Evolutionary conservation across 2,329 filamentous ascomycete species (phyloP), one percentile per base, ranked within the genome.

Genomic region (Colletotrichum tanaceti): DNA sequence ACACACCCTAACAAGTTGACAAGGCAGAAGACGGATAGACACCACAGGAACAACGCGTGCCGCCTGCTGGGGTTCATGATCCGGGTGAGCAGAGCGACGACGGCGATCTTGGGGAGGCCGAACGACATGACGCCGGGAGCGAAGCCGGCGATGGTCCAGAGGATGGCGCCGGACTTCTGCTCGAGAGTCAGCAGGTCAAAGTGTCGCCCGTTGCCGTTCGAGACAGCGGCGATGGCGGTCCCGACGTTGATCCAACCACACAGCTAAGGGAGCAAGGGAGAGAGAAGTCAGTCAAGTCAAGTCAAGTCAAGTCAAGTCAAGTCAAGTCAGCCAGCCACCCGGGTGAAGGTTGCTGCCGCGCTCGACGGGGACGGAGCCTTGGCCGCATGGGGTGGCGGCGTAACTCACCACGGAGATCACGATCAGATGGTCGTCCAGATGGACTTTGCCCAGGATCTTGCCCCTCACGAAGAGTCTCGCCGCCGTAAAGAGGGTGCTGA

Each of bases 41-140:
- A 32, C 28, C 28, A 32, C 28, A 10, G 28, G 7, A 32, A 32
- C 1, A 32, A 32, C 6, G 28, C 28, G 9, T 32, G 28, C 28
- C 28, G 9, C 9, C 28, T 32, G 28, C 28, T 32, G 28, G 28
- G 28, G 28, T 32, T 32, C 28, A 32, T 32, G 28, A 32, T 32
- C 28, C 28, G 28, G 28, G 28, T 32, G 7, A 32, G 28, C 28
- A 32, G 28, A 9, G 28, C 28, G 7, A 32, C 28, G 7, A 32
- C 28, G 28, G 28, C 28, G 7, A 32, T 32, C 28, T 32, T 32
- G 28, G 81, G 81, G 1, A 82, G 59, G 1, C 71, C 76, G 63
- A 83, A 82, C 2, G 79, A 78, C 66, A 80, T 68, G 11, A 83
- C 72, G 4, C 79, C 79, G 2, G 79, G 77, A 0, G 74, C 72